phyloP scores from a whole-genome alignment of 768 basidiomycete species.

The Amanita fuliginea region DNA sequence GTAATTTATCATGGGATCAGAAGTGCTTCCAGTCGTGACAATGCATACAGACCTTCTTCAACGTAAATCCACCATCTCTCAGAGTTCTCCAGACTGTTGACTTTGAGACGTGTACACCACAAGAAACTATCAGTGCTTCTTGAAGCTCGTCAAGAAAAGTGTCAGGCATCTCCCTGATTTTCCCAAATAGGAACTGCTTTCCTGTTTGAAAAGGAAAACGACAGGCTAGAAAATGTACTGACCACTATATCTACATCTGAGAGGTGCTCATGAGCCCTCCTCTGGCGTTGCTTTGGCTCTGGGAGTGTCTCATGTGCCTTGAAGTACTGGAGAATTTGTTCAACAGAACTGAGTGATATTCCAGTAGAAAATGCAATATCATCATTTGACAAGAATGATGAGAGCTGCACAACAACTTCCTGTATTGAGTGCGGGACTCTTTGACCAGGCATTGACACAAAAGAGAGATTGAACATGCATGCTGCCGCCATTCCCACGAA shows the following conservation, averaged over 20 bases:
- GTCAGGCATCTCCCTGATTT: slow-evolving; percentile 3
- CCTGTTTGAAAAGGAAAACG: neutral
- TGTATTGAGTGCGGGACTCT: neutral
- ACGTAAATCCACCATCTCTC: slow-evolving; percentile 5
- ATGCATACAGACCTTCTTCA: slow-evolving; percentile 5
- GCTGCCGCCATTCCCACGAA: too few relatives aligned
- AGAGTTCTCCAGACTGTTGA: slow-evolving; percentile 6
- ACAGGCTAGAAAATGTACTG: neutral
- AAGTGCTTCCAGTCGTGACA: slow-evolving; percentile 2
- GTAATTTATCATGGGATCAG: neutral
- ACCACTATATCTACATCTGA: neutral
- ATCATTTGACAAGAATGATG: neutral
- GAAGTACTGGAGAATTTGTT: neutral
- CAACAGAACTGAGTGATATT: neutral
- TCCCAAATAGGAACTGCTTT: neutral
- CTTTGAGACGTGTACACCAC: slow-evolving; percentile 1
- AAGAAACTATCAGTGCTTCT: neutral
- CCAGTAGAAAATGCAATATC: neutral
- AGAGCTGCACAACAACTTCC: neutral
- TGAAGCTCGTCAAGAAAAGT: slow-evolving; percentile 7
- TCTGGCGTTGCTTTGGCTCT: neutral
- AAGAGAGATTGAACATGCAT: too few relatives aligned
- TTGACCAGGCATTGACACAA: too few relatives aligned
- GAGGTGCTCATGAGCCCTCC: neutral
- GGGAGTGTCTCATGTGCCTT: neutral